Evolutionary conservation across 495 filamentous ascomycete genomes (phyloP), one percentile per base, ranked within the genome.

Genomic region (Daldinia concentrica): DNA sequence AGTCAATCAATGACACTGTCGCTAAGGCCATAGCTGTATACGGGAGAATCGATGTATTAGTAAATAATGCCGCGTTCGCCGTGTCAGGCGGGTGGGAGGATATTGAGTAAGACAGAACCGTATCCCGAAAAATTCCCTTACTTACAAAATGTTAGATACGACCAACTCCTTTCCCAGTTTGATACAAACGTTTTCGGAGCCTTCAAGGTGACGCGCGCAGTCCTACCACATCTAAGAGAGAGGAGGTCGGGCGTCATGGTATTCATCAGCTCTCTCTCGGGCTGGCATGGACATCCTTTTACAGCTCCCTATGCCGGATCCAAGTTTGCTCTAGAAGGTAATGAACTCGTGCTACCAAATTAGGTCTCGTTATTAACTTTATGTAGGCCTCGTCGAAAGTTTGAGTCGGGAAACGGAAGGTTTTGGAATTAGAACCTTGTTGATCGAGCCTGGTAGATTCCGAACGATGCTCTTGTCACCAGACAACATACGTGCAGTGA

Each of bases 241-340:
- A 68, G 74, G 51, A 75, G 70, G 32, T 68, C 79, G 7, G 81
- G 84, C 3, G 80, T 79, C 1, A 75, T 86, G 55, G 79, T 83
- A 22, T 85, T 84, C 58, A 76, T 88, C 54, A 82, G 82, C 43
- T 84, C 81, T 32, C 77, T 79, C 56, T 82, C 79, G 6, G 83
- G 78, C 5, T 79, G 83, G 67, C 6, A 34, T 4, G 73, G 66
- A 9, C 71, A 81, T 52, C 75, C 79, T 5, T 76, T 81, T 50
- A 77, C 76, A 24, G 79, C 79, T 0, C 72, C 84, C 50, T 89
- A 88, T 68, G 78, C 77, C 7, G 83, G 79, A 1, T 82, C 84
- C 0, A 89, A 88, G 74, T 85, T 82, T 62, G 86, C 84, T 12
- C 71, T 86, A 1, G 84, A 85, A 78, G 83, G 43, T 48, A 22